Percentiles rank a stretch among this genome's conserved stretches.
Evolutionary conservation across 306 rosid genomes (phyloP).

Genomic region (Prunus padus): DNA sequence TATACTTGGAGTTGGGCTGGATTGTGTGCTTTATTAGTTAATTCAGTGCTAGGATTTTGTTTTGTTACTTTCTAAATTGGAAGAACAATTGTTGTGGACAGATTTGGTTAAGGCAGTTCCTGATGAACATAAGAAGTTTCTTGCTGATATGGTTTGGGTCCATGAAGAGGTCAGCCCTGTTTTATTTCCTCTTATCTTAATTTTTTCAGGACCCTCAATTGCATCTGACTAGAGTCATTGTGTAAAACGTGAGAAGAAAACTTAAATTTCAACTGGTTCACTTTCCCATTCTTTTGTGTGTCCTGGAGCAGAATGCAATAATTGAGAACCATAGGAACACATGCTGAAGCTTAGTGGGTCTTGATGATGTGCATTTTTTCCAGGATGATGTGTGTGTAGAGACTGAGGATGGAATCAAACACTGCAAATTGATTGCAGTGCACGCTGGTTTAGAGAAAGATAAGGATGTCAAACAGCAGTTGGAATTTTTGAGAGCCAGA

Average conservation of each 20-base stretch:
- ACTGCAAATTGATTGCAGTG: slow-evolving; percentile 80
- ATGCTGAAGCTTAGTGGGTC: slow-evolving; percentile 22
- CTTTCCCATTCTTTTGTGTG: not conserved
- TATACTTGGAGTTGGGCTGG: too few relatives aligned
- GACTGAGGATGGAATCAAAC: slow-evolving; percentile 50
- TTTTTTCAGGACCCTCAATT: not conserved
- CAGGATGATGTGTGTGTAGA: slow-evolving; percentile 75
- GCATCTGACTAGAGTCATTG: not conserved
- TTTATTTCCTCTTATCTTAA: slow-evolving; percentile 19
- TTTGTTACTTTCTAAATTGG: not conserved
- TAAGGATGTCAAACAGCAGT: slow-evolving; percentile 60
- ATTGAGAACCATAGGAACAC: slow-evolving; percentile 18
- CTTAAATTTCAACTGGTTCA: not conserved
- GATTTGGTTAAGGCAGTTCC: slow-evolving; percentile 92
- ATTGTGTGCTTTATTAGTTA: not conserved
- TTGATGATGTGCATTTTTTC: slow-evolving; percentile 23
- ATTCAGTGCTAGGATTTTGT: not conserved
- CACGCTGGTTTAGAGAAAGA: slow-evolving; percentile 87
- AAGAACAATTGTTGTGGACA: slow-evolving; percentile 29
- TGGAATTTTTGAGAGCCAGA: slow-evolving; percentile 58
- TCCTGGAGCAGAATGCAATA: slow-evolving; percentile 16
- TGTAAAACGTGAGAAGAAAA: not conserved
- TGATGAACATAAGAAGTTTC: slow-evolving; percentile 88
- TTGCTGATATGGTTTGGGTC: slow-evolving; percentile 81
- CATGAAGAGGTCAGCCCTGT: slow-evolving; percentile 76